Evolutionary conservation across 2,329 filamentous ascomycete species (phyloP).

Genomic region (Colletotrichum eremochloae): DNA sequence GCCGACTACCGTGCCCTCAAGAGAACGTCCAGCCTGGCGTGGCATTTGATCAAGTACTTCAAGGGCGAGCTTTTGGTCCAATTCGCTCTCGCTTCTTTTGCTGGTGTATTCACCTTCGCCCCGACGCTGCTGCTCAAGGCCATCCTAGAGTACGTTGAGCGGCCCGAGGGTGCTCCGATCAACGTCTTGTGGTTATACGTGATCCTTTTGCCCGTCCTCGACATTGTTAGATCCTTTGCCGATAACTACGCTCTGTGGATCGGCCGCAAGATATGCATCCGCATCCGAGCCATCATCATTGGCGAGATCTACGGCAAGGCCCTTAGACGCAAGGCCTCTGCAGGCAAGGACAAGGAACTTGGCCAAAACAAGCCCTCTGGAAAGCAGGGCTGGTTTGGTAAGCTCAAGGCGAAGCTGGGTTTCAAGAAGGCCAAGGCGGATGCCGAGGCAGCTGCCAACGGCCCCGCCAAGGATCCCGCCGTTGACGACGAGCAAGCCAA

Average conservation of each 20-base stretch:
- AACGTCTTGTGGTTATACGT: constrained; percentile 98
- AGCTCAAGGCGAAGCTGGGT: constrained; percentile 69
- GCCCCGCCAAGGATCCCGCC: constrained; percentile 53
- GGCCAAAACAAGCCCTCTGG: constrained; percentile 63
- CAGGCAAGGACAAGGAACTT: constrained; percentile 79
- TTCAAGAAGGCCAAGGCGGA: constrained; percentile 61
- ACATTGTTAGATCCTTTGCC: constrained; percentile 83
- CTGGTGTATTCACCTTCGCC: constrained; percentile 88
- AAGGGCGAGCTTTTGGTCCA: constrained; percentile 81
- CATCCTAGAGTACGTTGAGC: constrained; percentile 94
- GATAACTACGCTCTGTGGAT: constrained; percentile 93
- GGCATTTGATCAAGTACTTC: constrained; percentile 89
- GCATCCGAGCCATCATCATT: constrained; percentile 92
- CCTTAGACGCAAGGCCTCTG: constrained; percentile 88
- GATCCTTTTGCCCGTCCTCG: constrained; percentile 87
- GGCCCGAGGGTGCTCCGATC: constrained; percentile 78
- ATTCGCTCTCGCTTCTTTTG: constrained; percentile 82
- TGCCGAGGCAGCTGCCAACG: constrained; percentile 52
- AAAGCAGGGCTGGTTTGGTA: constrained; percentile 60
- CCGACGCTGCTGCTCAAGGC: constrained; percentile 91
- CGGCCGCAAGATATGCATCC: constrained; percentile 93
- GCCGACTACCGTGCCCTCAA: constrained; percentile 87
- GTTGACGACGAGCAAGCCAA: constrained; percentile 82
- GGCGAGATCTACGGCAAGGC: constrained; percentile 98
- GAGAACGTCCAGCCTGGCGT: constrained; percentile 82